Evolutionary conservation across 2,329 filamentous ascomycete genomes (phyloP).

Genomic region (Arthrinium phaeospermum): DNA sequence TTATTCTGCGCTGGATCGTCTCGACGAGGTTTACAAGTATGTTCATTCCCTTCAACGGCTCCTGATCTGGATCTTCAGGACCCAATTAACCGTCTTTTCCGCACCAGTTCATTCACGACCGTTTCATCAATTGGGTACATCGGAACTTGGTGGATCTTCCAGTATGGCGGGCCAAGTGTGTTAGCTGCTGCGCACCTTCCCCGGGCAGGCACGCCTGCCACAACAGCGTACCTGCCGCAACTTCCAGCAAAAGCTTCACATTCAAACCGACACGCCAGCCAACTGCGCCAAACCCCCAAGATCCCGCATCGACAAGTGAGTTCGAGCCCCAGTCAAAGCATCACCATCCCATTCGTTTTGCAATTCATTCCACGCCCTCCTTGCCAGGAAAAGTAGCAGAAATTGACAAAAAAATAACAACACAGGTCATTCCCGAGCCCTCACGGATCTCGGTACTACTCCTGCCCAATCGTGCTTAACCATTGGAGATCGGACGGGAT

Average conservation of each 20-base stretch:
- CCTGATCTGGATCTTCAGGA: not conserved
- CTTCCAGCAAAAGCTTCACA: not conserved
- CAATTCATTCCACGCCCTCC: not conserved
- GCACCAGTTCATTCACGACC: not conserved
- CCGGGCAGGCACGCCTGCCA: not conserved
- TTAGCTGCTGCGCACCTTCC: not conserved
- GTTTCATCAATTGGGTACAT: not conserved
- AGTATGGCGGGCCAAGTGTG: not conserved
- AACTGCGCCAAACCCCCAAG: not conserved
- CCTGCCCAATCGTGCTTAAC: not conserved
- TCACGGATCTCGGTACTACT: not conserved
- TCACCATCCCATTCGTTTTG: not conserved
- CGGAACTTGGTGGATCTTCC: not conserved
- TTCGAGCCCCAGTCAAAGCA: not conserved
- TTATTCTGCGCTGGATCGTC: not conserved
- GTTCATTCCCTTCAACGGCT: not conserved
- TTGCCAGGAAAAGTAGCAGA: not conserved
- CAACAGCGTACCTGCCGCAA: not conserved
- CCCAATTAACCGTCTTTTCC: not conserved
- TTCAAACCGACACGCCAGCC: not conserved
- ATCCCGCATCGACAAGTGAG: not conserved
- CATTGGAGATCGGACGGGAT: not conserved
- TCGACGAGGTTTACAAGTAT: not conserved
- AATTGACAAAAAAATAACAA: not conserved
- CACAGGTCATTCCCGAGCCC: not conserved